phyloP scores from a whole-genome alignment of 2,329 filamentous ascomycete genomes.

The Sporothrix brunneoviolacea region DNA sequence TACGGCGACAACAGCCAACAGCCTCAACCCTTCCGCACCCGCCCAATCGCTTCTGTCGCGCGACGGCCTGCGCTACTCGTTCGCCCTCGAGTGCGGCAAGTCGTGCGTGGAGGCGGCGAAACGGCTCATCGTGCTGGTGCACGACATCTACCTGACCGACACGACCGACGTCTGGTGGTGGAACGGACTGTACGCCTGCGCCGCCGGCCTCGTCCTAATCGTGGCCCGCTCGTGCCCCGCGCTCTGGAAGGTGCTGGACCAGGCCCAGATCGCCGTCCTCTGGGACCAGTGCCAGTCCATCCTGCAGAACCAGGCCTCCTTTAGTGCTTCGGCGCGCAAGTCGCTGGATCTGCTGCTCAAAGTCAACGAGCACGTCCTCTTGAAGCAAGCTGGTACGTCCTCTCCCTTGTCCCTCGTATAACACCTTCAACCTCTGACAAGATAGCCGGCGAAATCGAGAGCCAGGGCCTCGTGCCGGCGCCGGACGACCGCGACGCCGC shows the following conservation, averaged over 20 bases:
- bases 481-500: no score
- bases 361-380: constrained; percentile 10
- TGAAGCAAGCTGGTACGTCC: constrained; percentile 10
- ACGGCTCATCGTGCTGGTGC: constrained; percentile 8
- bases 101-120: constrained; percentile 13
- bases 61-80: constrained; percentile 11
- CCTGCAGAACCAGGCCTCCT: constrained; percentile 11
- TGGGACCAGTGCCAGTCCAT: constrained; percentile 14
- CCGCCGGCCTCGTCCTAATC: constrained; percentile 14
- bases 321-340: constrained; percentile 12
- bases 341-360: constrained; percentile 13
- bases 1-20: neutral
- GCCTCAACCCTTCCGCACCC: neutral
- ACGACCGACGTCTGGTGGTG: constrained; percentile 14
- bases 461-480: neutral
- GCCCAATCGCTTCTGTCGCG: neutral
- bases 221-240: constrained; percentile 12
- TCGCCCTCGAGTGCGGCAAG: constrained; percentile 12
- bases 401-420: no score
- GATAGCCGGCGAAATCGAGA: neutral
- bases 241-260: constrained; percentile 12
- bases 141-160: constrained; percentile 8
- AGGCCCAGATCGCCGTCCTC: constrained; percentile 1
- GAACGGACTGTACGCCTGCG: constrained; percentile 14
- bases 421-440: no score